These are phyloP conservation scores for Jacaranda copaia DNA, from an alignment of 257 asterid genomes.

Conservation along the genomic window DNA sequence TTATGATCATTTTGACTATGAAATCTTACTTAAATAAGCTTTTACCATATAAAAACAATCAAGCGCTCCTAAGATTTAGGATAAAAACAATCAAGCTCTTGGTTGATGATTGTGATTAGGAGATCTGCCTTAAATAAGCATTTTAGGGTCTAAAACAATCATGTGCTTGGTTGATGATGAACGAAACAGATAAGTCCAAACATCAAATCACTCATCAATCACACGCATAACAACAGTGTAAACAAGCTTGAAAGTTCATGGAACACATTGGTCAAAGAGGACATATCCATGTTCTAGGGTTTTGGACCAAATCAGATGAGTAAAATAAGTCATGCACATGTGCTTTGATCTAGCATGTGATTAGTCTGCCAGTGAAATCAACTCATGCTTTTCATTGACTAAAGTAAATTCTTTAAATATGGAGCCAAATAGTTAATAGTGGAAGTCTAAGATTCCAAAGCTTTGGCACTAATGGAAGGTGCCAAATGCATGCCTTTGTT, in stretches of 20 bases:
- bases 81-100: no score
- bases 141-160: background rate
- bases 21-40: background rate
- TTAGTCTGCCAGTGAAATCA: no score
- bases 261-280: background rate
- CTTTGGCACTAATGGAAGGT: no score
- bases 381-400: no score
- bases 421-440: no score
- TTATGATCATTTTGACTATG: slow-evolving; percentile 9
- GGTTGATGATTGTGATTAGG: slow-evolving; percentile 9
- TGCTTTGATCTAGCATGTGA: no score
- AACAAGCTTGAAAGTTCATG: background rate
- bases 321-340: background rate
- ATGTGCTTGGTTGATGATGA: background rate
- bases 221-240: background rate
- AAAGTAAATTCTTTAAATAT: no score
- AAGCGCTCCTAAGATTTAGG: background rate
- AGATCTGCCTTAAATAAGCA: background rate
- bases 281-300: no score
- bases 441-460: no score
- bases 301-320: background rate
- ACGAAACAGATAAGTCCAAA: background rate
- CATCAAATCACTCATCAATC: background rate
- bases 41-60: background rate
- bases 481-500: no score